Conservation (phyloP, 768 basidiomycete species). For the Agaricus blazei region DNA sequence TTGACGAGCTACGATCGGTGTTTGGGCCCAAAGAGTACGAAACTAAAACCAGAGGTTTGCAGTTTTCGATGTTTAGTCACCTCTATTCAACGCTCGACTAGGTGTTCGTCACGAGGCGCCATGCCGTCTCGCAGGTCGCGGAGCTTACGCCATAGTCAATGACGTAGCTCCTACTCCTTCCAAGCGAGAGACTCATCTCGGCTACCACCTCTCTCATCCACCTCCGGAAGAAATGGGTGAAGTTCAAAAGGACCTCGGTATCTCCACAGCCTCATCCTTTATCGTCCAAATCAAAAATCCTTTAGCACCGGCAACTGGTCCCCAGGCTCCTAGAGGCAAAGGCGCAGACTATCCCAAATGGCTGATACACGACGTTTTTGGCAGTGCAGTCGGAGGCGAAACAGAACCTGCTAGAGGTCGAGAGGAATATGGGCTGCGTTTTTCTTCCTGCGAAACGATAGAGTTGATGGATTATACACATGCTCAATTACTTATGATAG, state of each 20-base stretch:
- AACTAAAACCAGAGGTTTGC: conserved; percentile 55
- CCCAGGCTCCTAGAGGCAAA: conserved; percentile 24
- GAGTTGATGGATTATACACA: conserved; percentile 53
- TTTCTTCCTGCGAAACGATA: conserved; percentile 43
- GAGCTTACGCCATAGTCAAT: conserved; percentile 58
- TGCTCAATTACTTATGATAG: conserved; percentile 50
- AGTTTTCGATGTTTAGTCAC: background rate
- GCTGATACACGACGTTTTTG: conserved; percentile 46
- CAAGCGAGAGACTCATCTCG: conserved; percentile 46
- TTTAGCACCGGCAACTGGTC: conserved; percentile 34
- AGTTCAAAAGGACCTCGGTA: conserved; percentile 52
- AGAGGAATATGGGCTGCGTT: conserved; percentile 43
- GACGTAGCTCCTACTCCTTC: conserved; percentile 39
- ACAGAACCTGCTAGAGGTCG: conserved; percentile 27
- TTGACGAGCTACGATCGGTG: conserved; percentile 39
- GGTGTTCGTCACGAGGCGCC: conserved; percentile 49
- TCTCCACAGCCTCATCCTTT: conserved; percentile 48
- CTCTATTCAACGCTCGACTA: conserved; percentile 13
- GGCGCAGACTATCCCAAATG: conserved; percentile 40
- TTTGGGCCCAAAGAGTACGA: conserved; percentile 50
- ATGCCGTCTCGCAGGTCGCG: conserved; percentile 49
- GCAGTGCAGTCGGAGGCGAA: conserved; percentile 17
- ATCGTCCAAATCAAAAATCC: conserved; percentile 62
- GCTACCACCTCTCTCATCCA: conserved; percentile 55
- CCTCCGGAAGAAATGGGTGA: conserved; percentile 38